phyloP scores from a whole-genome alignment of 805 yeast genomes.

The Candida glaebosa region DNA sequence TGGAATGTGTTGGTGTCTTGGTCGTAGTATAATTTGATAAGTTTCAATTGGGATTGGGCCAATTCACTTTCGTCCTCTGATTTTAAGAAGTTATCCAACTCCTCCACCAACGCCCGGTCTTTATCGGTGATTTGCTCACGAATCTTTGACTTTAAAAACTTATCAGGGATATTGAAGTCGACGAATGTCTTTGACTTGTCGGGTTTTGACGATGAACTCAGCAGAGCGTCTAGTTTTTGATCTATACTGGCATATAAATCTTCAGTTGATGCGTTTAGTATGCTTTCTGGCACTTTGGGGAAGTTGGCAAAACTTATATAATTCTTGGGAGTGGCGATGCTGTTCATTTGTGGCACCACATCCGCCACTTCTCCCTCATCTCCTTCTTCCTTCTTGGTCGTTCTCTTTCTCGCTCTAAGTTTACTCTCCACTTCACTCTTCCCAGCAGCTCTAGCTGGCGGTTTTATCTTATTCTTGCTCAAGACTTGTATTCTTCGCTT shows the following conservation, averaged over 20 bases:
- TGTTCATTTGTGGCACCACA: neutral
- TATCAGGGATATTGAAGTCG: constrained; percentile 26
- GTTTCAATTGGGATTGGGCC: constrained; percentile 18
- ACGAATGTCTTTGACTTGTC: constrained; percentile 8
- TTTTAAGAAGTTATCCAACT: constrained; percentile 18
- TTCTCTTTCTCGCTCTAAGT: neutral
- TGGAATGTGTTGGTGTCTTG: constrained; percentile 23
- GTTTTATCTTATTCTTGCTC: constrained; percentile 5
- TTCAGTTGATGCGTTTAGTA: constrained; percentile 14
- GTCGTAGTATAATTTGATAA: constrained; percentile 25
- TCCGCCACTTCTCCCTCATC: neutral
- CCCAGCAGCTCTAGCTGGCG: neutral
- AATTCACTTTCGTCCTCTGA: constrained; percentile 21
- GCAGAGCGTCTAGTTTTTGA: neutral
- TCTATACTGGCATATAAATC: constrained; percentile 16
- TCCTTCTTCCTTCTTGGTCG: neutral
- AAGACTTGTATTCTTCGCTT: constrained; percentile 4
- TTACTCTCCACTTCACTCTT: constrained; percentile 4
- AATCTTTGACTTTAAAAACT: constrained; percentile 18
- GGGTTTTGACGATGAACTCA: neutral
- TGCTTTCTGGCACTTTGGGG: constrained; percentile 25
- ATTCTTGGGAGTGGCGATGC: constrained; percentile 3
- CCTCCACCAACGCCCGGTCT: constrained; percentile 24
- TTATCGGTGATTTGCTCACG: constrained; percentile 18
- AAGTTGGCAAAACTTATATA: constrained; percentile 29